Evolutionary conservation across 345 rosid species (phyloP).

Genomic region (Moringa oleifera): DNA sequence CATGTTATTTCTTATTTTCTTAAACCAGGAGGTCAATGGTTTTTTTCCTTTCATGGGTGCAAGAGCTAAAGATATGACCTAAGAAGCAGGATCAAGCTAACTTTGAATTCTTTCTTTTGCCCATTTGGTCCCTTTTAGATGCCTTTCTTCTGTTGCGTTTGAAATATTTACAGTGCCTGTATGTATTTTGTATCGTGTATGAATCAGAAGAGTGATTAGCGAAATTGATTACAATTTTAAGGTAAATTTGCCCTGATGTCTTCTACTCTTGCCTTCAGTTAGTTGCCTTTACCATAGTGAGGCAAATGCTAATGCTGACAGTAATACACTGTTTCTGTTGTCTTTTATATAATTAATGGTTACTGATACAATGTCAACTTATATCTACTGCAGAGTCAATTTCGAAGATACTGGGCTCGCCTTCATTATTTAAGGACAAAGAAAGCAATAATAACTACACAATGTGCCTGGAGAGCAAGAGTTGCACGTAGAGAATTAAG

Average conservation of each 20-base stretch:
- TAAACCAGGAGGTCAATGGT: no score
- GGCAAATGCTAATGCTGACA: neutral
- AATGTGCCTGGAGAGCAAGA: slow-evolving; percentile 78
- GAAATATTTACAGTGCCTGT: no score
- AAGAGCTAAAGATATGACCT: no score
- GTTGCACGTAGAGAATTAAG: slow-evolving; percentile 71
- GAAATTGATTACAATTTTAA: no score
- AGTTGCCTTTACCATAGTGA: slow-evolving; percentile 4
- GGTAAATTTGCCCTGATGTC: neutral
- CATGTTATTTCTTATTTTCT: no score
- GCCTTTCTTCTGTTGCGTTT: no score
- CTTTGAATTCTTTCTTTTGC: no score
- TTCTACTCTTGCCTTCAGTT: neutral
- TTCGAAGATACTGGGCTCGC: slow-evolving; percentile 55
- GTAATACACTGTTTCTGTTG: neutral
- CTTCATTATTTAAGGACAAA: slow-evolving; percentile 36
- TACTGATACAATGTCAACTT: slow-evolving; percentile 5
- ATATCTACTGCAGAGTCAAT: slow-evolving; percentile 51
- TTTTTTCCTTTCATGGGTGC: no score
- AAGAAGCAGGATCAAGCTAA: no score
- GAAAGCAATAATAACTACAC: slow-evolving; percentile 66
- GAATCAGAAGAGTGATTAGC: no score
- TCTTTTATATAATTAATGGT: neutral
- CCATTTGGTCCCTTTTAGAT: no score
- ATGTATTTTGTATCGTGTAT: no score